Evolutionary conservation across 345 rosid species (phyloP).

Genomic region (Reutealis trisperma): DNA sequence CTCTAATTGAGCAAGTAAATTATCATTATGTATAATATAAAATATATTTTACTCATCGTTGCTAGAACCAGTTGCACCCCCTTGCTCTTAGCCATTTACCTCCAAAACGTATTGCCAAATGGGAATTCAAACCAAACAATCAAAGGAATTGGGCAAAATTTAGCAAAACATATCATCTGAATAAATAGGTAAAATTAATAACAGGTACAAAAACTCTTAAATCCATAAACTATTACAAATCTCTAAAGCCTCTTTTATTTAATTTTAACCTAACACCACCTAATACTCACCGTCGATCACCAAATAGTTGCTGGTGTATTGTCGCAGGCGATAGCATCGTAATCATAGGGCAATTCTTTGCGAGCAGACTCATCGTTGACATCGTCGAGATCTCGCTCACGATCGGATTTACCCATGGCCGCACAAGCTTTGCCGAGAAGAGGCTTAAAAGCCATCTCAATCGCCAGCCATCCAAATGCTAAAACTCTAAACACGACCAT

Average conservation of each 20-base stretch:
- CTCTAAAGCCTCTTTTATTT: neutral
- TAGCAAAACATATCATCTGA: too few species aligned
- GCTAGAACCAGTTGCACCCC: too few species aligned
- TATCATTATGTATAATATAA: too few species aligned
- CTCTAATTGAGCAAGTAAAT: too few species aligned
- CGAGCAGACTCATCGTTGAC: neutral
- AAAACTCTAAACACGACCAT: constrained; percentile 68
- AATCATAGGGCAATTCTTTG: neutral
- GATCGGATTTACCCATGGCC: constrained; percentile 68
- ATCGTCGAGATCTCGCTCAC: constrained; percentile 62
- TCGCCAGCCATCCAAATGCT: constrained; percentile 75
- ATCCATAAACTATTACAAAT: neutral
- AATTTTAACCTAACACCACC: neutral
- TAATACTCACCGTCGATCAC: neutral
- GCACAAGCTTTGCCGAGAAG: constrained; percentile 59
- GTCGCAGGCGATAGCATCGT: neutral
- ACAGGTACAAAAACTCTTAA: too few species aligned
- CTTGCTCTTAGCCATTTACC: too few species aligned
- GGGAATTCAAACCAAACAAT: too few species aligned
- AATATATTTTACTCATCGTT: too few species aligned
- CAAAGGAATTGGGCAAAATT: too few species aligned
- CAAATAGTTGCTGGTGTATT: constrained; percentile 4
- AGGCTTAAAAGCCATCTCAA: constrained; percentile 81
- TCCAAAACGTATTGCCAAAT: too few species aligned
- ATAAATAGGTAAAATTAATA: too few species aligned